These are phyloP conservation scores for Collybia sp. DNA, from an alignment of 768 basidiomycete genomes.

Conservation along the genomic window DNA sequence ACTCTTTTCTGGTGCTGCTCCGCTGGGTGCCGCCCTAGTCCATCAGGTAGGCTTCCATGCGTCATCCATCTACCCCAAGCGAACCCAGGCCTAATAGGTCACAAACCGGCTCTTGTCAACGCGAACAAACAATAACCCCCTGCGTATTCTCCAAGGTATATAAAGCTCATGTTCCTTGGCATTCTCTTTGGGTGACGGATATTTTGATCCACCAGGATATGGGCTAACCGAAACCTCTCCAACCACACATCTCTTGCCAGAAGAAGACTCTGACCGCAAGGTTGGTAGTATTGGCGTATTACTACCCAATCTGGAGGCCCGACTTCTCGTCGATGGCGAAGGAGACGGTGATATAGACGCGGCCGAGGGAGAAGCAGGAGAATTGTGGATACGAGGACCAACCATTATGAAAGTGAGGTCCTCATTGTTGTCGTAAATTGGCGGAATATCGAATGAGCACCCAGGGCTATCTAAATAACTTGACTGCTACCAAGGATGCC, in stretches of 20 bases:
- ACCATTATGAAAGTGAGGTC: constrained; percentile 67
- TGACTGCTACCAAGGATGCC: constrained; percentile 58
- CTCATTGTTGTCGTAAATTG: background rate
- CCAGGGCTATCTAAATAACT: constrained; percentile 75
- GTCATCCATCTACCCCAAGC: background rate
- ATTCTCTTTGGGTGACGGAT: background rate
- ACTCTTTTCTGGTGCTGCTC: constrained; percentile 77
- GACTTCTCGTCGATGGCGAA: constrained; percentile 62
- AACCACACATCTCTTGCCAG: constrained; percentile 52
- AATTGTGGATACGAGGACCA: constrained; percentile 79
- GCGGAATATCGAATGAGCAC: background rate
- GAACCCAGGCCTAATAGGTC: constrained; percentile 21
- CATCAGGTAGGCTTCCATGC: constrained; percentile 31
- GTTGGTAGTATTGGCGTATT: constrained; percentile 66
- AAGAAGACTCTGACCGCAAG: constrained; percentile 37
- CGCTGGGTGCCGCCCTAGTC: constrained; percentile 62
- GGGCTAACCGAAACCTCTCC: constrained; percentile 85
- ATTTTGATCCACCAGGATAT: constrained; percentile 39
- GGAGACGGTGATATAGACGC: constrained; percentile 45
- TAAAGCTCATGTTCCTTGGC: background rate
- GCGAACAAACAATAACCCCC: constrained; percentile 33
- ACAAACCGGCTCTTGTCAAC: constrained; percentile 27
- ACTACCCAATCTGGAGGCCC: constrained; percentile 71
- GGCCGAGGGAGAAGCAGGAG: constrained; percentile 57
- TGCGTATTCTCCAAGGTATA: constrained; percentile 49